Evolutionary conservation across 371 early-diverging fungal species (phyloP), one percentile per base, ranked within the genome.

Genomic region (Syncephalastrum monosporum): DNA sequence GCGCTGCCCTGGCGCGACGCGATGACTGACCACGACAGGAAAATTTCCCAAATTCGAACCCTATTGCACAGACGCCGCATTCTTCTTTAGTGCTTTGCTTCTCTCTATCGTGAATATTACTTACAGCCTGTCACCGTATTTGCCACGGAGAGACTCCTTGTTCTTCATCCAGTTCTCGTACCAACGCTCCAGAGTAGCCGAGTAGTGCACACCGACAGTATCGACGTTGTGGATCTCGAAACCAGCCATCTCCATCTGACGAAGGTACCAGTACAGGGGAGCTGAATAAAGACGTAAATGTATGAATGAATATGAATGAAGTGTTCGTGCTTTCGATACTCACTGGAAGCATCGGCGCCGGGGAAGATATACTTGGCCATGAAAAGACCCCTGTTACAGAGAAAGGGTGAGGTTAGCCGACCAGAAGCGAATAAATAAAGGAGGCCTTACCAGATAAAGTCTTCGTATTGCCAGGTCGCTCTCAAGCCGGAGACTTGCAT

Each of bases 351-450:
- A 77, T 97, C 98, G 61, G 97, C 97, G 65, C 97, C 97, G 59
- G 97, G 97, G 91, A 98, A 97, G 59, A 98, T 88, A 72, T 97
- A 96, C 81, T 90, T 95, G 70, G 93, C 94, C 97, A 98, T 97
- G 76, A 97, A 97, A 47, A 97, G 85, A 53, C 97, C 98, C 77
- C 77, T 76, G 12, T 45, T 21, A 21, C 21, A 21, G 2, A 21
- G 21, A 21, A 21, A 21, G 21, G 0, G 21, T 2, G 1, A 0
- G 21, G 21, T 21, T 21, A 21, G 21, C 2, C 21, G 2, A 21
- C 21, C 21, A 21, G 21, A 21, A 21, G 1, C 21, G 2, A 21
- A 21, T 21, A 21, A 21, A 21, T 2, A 21, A 21, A 21, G 21
- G 21, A 21, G 21, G 21, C 21, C 38, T 57, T 71, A 76, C 88